These are phyloP conservation scores for Pseudogymnoascus sp. DNA, from an alignment of 2,329 filamentous ascomycete species.

Conservation along the genomic window DNA sequence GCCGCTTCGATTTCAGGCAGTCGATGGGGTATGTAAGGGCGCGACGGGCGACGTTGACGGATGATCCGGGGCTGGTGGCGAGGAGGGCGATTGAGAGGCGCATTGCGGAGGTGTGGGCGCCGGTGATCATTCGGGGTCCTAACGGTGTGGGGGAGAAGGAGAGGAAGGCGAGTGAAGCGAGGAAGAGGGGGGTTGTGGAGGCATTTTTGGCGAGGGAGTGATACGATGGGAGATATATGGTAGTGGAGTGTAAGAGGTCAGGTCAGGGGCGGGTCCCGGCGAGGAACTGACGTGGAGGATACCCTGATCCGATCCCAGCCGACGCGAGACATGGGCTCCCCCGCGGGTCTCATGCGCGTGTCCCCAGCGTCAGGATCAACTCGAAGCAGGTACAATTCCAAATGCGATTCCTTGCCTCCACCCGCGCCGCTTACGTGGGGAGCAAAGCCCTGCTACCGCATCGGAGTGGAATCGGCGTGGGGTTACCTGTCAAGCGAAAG, in stretches of 20 bases:
- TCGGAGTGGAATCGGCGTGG: neutral
- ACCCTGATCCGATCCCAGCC: neutral
- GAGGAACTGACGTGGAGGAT: neutral
- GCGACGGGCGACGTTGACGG: conserved; percentile 29
- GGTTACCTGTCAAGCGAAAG: neutral
- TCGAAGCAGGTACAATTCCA: neutral
- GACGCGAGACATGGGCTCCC: neutral
- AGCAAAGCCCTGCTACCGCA: neutral
- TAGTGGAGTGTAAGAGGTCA: neutral
- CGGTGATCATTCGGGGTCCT: conserved; percentile 49
- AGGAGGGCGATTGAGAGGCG: conserved; percentile 51
- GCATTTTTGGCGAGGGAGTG: conserved; percentile 46
- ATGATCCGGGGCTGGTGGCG: conserved; percentile 42
- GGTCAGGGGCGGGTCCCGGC: neutral
- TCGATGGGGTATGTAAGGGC: neutral
- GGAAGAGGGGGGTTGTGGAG: conserved; percentile 59
- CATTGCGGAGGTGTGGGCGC: conserved; percentile 58
- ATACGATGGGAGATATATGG: neutral
- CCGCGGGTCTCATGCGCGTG: neutral
- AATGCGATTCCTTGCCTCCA: neutral
- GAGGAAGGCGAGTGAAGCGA: conserved; percentile 50
- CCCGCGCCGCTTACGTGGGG: neutral
- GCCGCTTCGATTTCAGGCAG: conserved; percentile 1
- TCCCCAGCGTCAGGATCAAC: neutral
- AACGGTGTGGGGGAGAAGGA: conserved; percentile 37